Base-by-base conservation (phyloP, 2,329 filamentous ascomycete genomes). In the Thielaviopsis euricoi region DNA sequence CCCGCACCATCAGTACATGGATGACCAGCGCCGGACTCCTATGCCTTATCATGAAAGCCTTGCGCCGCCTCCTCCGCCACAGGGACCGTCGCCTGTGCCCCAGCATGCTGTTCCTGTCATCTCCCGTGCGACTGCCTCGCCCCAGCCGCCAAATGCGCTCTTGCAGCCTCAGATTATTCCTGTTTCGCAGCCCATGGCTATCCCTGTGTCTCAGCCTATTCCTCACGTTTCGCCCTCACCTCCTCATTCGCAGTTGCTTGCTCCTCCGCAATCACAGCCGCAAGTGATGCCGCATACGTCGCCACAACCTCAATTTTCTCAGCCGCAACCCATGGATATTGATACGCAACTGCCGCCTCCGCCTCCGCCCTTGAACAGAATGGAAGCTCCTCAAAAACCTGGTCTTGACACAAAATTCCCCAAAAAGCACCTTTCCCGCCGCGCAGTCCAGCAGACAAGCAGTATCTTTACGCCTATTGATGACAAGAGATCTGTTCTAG, bases 381-480 rank as follows among this genome's bases (percentile, higher is more conserved):
- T 60, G 58, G 58, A 60, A 29, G 58, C 58, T 40, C 70, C 71
- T 3, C 70, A 73, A 60, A 71, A 73, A 37, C 76, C 71, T 9
- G 64, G 76, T 50, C 66, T 78, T 56, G 78, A 78, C 63, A 80
- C 74, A 6, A 74, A 74, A 53, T 69, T 70, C 40, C 73, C 73
- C 19, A 77, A 81, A 62, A 80, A 80, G 69, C 81, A 79, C 63
- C 73, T 87, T 62, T 83, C 85, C 1, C 83, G 87, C 15, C 54
- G 58, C 10, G 26, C 55, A 17, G 37, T 43, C 15, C 37, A 43
- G 12, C 58, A 37, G 90, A 90, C 68, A 85, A 85, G 22, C 85
- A 90, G 67, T 69, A 97, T 98, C 60, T 97, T 97, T 67, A 98
- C 93, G 0, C 93, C 93, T 0, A 95, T 98, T 62, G 93, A 97